Conservation (phyloP, 2,329 filamentous ascomycete species). For the Macrophomina pseudophaseolina region DNA sequence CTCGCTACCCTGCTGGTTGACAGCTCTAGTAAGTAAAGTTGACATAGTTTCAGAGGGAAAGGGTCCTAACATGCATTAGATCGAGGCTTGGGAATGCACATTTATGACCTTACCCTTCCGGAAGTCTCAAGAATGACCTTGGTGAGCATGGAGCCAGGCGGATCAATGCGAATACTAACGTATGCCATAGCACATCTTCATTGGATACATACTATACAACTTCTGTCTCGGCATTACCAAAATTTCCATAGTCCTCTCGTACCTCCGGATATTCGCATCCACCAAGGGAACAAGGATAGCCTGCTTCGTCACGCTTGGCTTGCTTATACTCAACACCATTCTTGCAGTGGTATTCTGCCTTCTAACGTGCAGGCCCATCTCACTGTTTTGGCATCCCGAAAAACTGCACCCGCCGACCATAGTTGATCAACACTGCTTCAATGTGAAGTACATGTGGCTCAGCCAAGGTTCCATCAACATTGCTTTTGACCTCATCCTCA, state of each 20-base stretch:
- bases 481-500: slow-evolving; percentile 39
- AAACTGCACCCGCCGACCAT: not conserved
- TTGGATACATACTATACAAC: slow-evolving; percentile 46
- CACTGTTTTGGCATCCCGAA: not conserved
- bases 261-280: slow-evolving; percentile 61
- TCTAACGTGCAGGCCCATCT: not conserved
- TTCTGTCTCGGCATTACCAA: slow-evolving; percentile 62
- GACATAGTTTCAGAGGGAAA: not conserved
- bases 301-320: slow-evolving; percentile 54
- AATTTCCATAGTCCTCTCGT: slow-evolving; percentile 58
- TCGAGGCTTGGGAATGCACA: not conserved
- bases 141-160: not conserved
- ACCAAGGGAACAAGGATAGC: slow-evolving; percentile 51
- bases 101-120: not conserved
- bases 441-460: slow-evolving; percentile 38
- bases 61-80: not conserved
- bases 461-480: slow-evolving; percentile 41
- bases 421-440: slow-evolving; percentile 30
- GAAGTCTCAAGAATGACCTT: not conserved
- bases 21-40: not conserved
- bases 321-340: slow-evolving; percentile 37
- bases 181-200: slow-evolving; percentile 1
- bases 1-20: not conserved
- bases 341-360: not conserved
- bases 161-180: too few relatives aligned